Conservation (phyloP, 768 basidiomycete species). For the Pulveroboletus sp. region DNA sequence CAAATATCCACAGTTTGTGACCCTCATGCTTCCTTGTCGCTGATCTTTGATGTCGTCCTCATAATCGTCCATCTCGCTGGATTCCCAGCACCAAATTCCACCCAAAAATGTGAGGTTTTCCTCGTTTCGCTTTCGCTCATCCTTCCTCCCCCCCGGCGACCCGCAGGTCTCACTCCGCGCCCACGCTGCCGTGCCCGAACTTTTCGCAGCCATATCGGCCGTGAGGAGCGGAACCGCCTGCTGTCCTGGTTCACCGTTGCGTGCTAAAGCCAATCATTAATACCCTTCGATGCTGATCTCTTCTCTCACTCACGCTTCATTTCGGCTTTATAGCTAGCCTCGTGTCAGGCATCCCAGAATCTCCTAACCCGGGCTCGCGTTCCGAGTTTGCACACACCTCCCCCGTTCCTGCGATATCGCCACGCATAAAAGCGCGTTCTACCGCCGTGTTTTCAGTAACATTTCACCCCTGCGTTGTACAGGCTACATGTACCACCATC, state of each 20-base stretch:
- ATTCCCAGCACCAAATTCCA: constrained; percentile 5
- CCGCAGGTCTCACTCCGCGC: constrained; percentile 7
- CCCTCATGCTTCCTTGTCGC: constrained; percentile 10
- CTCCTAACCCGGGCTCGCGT: constrained; percentile 30
- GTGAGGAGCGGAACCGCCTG: constrained; percentile 27
- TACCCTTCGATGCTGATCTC: constrained; percentile 31
- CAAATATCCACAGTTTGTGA: constrained; percentile 21
- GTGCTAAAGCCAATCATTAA: constrained; percentile 34
- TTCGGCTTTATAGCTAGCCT: constrained; percentile 36
- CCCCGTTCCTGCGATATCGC: constrained; percentile 27
- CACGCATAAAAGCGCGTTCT: constrained; percentile 29
- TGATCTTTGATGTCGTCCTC: constrained; percentile 25
- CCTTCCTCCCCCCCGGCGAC: not conserved
- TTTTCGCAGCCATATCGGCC: constrained; percentile 20
- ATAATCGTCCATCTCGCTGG: constrained; percentile 16
- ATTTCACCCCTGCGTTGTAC: constrained; percentile 46
- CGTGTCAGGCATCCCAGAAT: constrained; percentile 27
- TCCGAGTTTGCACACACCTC: constrained; percentile 28
- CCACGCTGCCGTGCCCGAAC: constrained; percentile 1
- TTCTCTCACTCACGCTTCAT: constrained; percentile 33
- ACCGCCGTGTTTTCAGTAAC: constrained; percentile 17
- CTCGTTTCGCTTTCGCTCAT: constrained; percentile 3
- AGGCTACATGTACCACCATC: constrained; percentile 54
- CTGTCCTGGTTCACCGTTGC: constrained; percentile 25
- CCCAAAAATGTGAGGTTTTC: constrained; percentile 22